Base-by-base conservation (phyloP, 2,329 filamentous ascomycete genomes). In the Ciborinia camelliae region DNA sequence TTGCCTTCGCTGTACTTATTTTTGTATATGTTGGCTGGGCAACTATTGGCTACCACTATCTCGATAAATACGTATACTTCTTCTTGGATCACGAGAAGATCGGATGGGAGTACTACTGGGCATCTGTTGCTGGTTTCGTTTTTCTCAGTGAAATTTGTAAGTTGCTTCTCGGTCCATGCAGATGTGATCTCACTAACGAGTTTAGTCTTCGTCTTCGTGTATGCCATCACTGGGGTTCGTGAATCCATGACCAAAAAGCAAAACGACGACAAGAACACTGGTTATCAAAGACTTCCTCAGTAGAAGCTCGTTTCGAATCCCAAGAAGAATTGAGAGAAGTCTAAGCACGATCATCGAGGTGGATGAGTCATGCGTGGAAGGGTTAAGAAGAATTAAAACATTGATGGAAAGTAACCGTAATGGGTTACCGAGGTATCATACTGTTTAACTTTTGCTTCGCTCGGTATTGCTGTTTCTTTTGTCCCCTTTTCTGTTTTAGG, bases 21-120 rank as follows among this genome's bases (percentile, higher is more conserved):
- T 35, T 67, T 9, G 6, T 68, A 32, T 76, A 76, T 63, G 63
- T 73, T 59, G 65, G 67, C 26, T 76, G 75, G 75, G 67, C 70
- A 32, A 70, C 69, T 51, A 26, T 75, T 37, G 74, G 75, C 20
- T 67, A 72, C 47, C 61, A 67, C 20, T 23, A 69, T 47, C 69
- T 71, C 12, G 72, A 70, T 32, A 67, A 69, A 55, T 75, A 72
- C 60, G 62, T 66, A 4, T 75, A 71, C 58, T 75, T 67, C 62
- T 76, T 73, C 69, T 68, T 76, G 30, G 72, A 76, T 47, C 67
- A 71, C 50, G 67, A 70, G 47, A 52, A 67, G 23, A 64, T 71
- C 52, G 70, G 70, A 28, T 72, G 71, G 69, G 70, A 74, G 57
- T 65, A 74, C 50, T 68, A 69, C 50, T 48, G 67, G 20, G 52